Evolutionary conservation across 2,329 filamentous ascomycete species (phyloP).

Genomic region (Aspergillus aculeatinus): DNA sequence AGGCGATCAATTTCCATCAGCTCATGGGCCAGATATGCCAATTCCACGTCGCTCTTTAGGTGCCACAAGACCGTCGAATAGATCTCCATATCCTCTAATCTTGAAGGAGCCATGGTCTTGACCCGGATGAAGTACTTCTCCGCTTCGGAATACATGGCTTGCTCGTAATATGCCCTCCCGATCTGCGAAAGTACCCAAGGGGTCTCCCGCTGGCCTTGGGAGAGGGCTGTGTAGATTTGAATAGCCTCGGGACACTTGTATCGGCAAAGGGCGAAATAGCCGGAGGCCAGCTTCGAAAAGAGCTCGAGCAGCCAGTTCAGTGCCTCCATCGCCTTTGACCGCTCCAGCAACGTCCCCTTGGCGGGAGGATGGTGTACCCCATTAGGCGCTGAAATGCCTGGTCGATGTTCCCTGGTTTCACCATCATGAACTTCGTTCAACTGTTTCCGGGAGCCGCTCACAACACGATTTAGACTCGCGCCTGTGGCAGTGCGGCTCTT

Average conservation of each 20-base stretch:
- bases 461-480: slow-evolving; percentile 76
- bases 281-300: slow-evolving; percentile 76
- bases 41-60: slow-evolving; percentile 83
- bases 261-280: slow-evolving; percentile 73
- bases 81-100: slow-evolving; percentile 93
- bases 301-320: slow-evolving; percentile 75
- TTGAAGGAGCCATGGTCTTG: slow-evolving; percentile 74
- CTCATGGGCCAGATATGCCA: slow-evolving; percentile 89
- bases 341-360: slow-evolving; percentile 48
- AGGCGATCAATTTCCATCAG: slow-evolving; percentile 82
- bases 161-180: slow-evolving; percentile 87
- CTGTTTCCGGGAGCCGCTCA: slow-evolving; percentile 86
- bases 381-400: slow-evolving; percentile 34
- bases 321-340: slow-evolving; percentile 69
- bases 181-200: slow-evolving; percentile 92
- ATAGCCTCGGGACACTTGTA: slow-evolving; percentile 79
- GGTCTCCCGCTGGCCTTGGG: slow-evolving; percentile 76
- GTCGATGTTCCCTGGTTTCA: slow-evolving; percentile 62
- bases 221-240: slow-evolving; percentile 68
- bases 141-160: slow-evolving; percentile 79
- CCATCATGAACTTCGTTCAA: slow-evolving; percentile 57
- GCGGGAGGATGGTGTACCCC: slow-evolving; percentile 26
- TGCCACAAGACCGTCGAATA: slow-evolving; percentile 99
- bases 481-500: slow-evolving; percentile 65
- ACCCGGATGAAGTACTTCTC: slow-evolving; percentile 83